A percentile compares a stretch with the other conserved stretches of the same genome.
phyloP scores from a whole-genome alignment of 1,284 basidiomycete species.

The Boletus sp. region DNA sequence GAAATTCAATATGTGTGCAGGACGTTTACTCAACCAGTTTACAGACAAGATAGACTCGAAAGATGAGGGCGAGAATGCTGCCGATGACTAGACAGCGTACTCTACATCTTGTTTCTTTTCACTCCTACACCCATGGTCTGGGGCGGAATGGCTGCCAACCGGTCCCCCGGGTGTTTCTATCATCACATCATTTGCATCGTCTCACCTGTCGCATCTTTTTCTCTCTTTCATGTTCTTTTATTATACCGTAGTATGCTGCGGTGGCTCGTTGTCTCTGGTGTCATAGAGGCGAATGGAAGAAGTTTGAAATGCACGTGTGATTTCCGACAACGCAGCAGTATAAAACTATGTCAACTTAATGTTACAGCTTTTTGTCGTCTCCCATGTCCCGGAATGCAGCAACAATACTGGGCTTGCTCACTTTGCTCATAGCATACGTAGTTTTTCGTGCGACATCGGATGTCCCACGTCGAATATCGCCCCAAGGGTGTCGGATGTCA shows the following conservation, averaged over 20 bases:
- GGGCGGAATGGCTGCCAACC: constrained; percentile 9
- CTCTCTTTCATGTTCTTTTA: constrained; percentile 31
- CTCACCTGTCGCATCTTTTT: constrained; percentile 35
- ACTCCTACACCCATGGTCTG: constrained; percentile 6
- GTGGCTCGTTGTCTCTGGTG: constrained; percentile 32
- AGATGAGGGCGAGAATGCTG: constrained; percentile 59
- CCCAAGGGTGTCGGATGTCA: constrained; percentile 95
- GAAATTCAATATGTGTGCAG: not conserved
- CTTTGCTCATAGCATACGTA: constrained; percentile 33
- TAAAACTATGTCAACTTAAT: not conserved
- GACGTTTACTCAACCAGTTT: constrained; percentile 13
- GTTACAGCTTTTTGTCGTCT: not conserved
- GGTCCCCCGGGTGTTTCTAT: constrained; percentile 15
- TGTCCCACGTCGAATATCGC: constrained; percentile 51
- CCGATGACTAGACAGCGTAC: constrained; percentile 49
- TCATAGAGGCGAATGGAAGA: constrained; percentile 35
- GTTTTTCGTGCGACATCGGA: constrained; percentile 44
- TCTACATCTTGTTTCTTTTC: not conserved
- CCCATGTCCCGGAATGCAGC: constrained; percentile 14
- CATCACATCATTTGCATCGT: constrained; percentile 36
- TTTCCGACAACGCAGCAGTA: not conserved
- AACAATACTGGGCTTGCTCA: constrained; percentile 20
- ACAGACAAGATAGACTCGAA: constrained; percentile 69
- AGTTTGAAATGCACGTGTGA: constrained; percentile 19
- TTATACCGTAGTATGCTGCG: constrained; percentile 37